These are phyloP conservation scores for Juncus effusus DNA, from an alignment of 176 grass and related monocot genomes.

Conservation along the genomic window DNA sequence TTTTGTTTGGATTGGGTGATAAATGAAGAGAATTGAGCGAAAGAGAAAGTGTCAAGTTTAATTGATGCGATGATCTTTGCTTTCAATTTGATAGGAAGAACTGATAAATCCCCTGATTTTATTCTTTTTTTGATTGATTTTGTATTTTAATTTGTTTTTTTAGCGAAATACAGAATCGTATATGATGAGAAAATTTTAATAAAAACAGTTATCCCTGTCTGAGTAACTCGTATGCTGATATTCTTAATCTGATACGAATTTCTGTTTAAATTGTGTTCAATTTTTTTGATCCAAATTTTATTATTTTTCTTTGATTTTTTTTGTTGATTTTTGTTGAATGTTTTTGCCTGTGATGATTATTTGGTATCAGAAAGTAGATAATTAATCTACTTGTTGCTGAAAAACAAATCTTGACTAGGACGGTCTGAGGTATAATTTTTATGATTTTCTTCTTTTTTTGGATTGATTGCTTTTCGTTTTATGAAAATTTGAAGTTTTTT, in stretches of 20 bases:
- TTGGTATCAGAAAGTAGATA: conserved; percentile 12
- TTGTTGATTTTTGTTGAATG: not conserved
- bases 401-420: conserved; percentile 21
- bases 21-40: conserved; percentile 16
- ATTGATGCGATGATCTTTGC: conserved; percentile 21
- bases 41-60: conserved; percentile 10
- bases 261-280: not conserved
- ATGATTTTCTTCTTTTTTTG: not conserved
- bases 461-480: not conserved
- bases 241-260: not conserved
- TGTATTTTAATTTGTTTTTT: not conserved
- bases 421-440: conserved; percentile 9
- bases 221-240: conserved; percentile 14
- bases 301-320: not conserved
- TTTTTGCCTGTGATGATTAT: conserved; percentile 7
- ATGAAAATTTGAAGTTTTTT: not conserved
- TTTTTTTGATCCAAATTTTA: not conserved
- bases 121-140: not conserved
- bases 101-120: conserved; percentile 3
- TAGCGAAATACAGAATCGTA: not conserved
- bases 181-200: conserved; percentile 12
- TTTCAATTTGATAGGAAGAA: conserved; percentile 25
- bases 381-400: conserved; percentile 10
- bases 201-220: conserved; percentile 26
- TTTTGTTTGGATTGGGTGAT: not conserved